Conservation (phyloP, 768 basidiomycete species). For the Chiua virens region DNA sequence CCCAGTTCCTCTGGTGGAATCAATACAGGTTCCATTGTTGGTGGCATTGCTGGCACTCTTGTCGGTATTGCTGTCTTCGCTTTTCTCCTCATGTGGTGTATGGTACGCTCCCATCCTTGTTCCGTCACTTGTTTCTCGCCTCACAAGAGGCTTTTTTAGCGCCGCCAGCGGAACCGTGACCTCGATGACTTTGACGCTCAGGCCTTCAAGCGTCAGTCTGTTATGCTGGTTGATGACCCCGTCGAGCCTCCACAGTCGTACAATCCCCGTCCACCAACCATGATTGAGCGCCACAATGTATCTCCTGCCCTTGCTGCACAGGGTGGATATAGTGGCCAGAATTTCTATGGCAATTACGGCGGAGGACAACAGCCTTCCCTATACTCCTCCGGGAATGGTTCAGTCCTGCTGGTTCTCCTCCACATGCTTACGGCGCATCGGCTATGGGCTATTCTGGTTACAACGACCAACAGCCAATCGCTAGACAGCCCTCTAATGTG, state of each 20-base stretch:
- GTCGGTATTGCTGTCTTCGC: conserved; percentile 39
- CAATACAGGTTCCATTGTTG: conserved; percentile 30
- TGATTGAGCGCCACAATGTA: conserved; percentile 53
- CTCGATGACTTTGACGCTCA: conserved; percentile 50
- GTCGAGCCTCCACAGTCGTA: conserved; percentile 37
- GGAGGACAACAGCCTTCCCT: conserved; percentile 25
- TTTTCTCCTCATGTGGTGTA: conserved; percentile 45
- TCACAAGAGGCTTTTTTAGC: conserved; percentile 28
- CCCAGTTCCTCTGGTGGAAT: conserved; percentile 37
- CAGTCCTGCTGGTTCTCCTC: conserved; percentile 10
- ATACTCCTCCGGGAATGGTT: conserved; percentile 15
- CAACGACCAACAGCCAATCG: conserved; percentile 25
- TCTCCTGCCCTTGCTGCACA: conserved; percentile 29
- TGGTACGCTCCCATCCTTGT: conserved; percentile 35
- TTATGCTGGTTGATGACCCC: conserved; percentile 58
- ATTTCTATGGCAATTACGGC: conserved; percentile 25
- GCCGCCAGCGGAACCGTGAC: conserved; percentile 40
- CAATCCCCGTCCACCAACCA: conserved; percentile 62
- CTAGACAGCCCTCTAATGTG: conserved; percentile 16
- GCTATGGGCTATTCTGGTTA: conserved; percentile 24
- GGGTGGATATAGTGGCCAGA: conserved; percentile 17
- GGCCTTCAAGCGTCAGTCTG: conserved; percentile 64
- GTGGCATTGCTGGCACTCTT: conserved; percentile 48
- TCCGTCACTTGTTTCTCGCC: neutral
- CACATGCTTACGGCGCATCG: conserved; percentile 23